Conservation (phyloP, 176 grass and related monocot genomes). For the Zea luxurians region DNA sequence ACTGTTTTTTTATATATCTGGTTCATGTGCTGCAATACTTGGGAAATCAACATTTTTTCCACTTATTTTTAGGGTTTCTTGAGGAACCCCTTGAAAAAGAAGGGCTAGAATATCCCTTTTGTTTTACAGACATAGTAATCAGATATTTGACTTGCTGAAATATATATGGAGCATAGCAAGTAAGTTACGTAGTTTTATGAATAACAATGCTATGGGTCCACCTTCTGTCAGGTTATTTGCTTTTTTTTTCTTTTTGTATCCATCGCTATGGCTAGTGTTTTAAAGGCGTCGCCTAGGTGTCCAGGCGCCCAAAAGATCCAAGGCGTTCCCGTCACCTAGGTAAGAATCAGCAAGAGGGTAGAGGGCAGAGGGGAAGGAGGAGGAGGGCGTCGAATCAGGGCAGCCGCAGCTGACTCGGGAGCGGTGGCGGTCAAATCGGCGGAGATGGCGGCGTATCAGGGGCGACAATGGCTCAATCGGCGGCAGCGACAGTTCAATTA, state of each 20-base stretch:
- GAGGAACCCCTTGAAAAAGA: neutral
- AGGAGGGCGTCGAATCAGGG: too few relatives aligned
- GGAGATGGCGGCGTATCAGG: too few relatives aligned
- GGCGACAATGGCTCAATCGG: too few relatives aligned
- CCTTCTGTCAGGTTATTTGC: neutral
- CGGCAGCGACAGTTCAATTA: too few relatives aligned
- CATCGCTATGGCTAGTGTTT: neutral
- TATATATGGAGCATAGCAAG: constrained; percentile 3
- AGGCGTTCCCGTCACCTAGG: too few relatives aligned
- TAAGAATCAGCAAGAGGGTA: too few relatives aligned
- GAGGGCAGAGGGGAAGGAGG: too few relatives aligned
- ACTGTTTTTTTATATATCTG: neutral
- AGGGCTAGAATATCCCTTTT: neutral
- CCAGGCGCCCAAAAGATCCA: too few relatives aligned
- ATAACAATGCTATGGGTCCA: constrained; percentile 6
- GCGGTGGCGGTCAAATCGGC: too few relatives aligned
- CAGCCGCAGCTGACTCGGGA: too few relatives aligned
- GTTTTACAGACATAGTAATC: constrained; percentile 21
- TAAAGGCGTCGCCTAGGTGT: too few relatives aligned
- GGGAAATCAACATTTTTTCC: neutral
- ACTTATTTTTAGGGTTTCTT: neutral
- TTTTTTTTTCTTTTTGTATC: neutral
- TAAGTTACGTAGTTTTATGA: neutral
- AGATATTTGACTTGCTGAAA: neutral
- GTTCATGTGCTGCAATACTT: neutral